phyloP scores from a whole-genome alignment of 306 rosid genomes.

The Lupinus albus region DNA sequence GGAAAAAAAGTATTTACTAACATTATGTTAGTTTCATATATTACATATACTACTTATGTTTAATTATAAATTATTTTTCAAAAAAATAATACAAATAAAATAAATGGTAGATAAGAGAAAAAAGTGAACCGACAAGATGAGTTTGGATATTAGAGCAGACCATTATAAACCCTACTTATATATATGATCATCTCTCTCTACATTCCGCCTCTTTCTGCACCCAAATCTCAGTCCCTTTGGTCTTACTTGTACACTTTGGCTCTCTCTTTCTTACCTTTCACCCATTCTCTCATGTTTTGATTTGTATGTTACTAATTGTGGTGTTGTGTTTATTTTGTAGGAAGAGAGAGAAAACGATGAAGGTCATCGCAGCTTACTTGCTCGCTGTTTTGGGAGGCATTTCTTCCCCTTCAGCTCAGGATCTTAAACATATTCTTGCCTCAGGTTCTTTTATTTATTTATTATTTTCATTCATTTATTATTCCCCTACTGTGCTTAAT shows the following conservation, averaged over 20 bases:
- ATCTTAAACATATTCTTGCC: slow-evolving; percentile 49
- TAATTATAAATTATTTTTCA: no score
- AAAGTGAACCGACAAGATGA: slow-evolving; percentile 32
- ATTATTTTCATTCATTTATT: no score
- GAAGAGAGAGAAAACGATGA: slow-evolving; percentile 45
- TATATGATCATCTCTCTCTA: neutral
- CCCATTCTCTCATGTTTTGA: neutral
- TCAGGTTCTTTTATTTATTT: no score
- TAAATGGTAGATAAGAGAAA: no score
- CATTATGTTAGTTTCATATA: no score
- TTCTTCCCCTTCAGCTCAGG: slow-evolving; percentile 46
- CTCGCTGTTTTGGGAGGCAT: slow-evolving; percentile 65
- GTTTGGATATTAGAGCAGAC: no score
- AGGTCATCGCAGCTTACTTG: slow-evolving; percentile 57
- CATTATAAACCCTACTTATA: slow-evolving; percentile 38
- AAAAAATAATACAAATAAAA: no score
- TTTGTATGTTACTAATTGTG: neutral
- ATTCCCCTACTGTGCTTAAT: neutral
- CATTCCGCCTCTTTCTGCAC: no score
- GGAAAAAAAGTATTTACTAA: no score
- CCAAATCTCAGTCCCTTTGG: neutral
- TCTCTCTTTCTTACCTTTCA: neutral
- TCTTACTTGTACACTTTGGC: neutral
- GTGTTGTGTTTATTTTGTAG: neutral
- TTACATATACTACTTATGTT: no score